These are phyloP conservation scores for Linanthus parryae DNA, from an alignment of 148 eudicot species.

Conservation along the genomic window DNA sequence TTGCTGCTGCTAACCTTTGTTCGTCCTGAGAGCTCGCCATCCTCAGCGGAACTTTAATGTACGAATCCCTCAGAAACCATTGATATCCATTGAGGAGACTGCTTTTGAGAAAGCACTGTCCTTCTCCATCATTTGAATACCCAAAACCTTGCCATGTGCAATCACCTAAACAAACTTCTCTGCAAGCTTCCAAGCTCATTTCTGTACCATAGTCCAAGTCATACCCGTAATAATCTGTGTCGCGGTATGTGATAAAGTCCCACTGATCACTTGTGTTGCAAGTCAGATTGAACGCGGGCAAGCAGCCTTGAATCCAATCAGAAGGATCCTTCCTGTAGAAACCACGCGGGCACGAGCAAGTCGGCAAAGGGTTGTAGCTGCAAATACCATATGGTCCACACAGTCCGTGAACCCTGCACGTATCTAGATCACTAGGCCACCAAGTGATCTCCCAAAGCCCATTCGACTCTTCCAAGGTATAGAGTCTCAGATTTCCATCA, in stretches of 20 bases:
- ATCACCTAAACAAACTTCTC: conserved; percentile 8
- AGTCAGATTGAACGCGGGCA: conserved; percentile 3
- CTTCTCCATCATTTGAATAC: conserved; percentile 6
- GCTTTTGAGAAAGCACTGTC: conserved; percentile 2
- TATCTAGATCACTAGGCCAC: conserved; percentile 1
- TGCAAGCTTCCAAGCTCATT: conserved; percentile 11
- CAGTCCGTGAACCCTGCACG: conserved; percentile 13
- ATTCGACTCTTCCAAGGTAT: conserved; percentile 6
- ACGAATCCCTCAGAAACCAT: neutral
- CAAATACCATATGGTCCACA: conserved; percentile 15
- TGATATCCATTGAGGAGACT: conserved; percentile 4
- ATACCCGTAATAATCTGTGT: conserved; percentile 6
- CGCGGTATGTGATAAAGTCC: neutral
- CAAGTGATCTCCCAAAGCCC: conserved; percentile 10
- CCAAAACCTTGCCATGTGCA: conserved; percentile 14
- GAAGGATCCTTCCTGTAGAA: neutral
- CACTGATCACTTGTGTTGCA: neutral
- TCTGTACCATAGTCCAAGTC: conserved; percentile 9
- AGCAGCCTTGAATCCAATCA: conserved; percentile 9
- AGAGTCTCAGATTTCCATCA: conserved; percentile 13
- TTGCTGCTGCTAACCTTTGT: neutral
- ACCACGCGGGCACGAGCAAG: conserved; percentile 4
- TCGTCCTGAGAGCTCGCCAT: neutral
- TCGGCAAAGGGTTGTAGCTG: conserved; percentile 10
- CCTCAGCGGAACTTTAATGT: neutral